phyloP scores from a whole-genome alignment of 306 rosid genomes.

The Vicia villosa region DNA sequence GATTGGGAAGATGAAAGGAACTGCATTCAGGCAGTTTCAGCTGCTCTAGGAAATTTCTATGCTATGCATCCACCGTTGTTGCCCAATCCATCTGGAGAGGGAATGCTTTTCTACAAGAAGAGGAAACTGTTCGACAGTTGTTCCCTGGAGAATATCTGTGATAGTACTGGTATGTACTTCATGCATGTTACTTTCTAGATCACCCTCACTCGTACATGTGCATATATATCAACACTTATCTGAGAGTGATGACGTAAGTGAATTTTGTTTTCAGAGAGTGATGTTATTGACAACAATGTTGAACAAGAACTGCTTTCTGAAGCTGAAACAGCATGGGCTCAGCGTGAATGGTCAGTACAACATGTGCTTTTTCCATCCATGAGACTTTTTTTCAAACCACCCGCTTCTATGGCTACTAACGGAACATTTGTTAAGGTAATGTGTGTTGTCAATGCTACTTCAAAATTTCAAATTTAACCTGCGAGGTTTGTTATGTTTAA shows the following conservation, averaged over 20 bases:
- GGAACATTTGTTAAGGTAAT: constrained; percentile 85
- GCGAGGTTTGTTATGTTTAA: not conserved
- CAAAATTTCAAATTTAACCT: constrained; percentile 13
- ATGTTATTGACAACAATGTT: constrained; percentile 44
- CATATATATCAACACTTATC: constrained; percentile 6
- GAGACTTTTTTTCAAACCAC: constrained; percentile 90
- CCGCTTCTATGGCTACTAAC: constrained; percentile 70
- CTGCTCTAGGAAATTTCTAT: constrained; percentile 86
- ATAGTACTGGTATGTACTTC: constrained; percentile 49
- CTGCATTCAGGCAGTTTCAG: constrained; percentile 77
- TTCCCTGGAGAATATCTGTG: constrained; percentile 39
- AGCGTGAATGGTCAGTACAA: constrained; percentile 92
- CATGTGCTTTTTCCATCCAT: constrained; percentile 86
- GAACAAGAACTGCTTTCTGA: constrained; percentile 75
- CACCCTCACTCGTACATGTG: not conserved
- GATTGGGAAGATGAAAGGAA: constrained; percentile 86
- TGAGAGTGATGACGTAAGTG: constrained; percentile 12
- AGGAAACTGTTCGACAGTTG: constrained; percentile 45
- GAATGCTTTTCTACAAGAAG: constrained; percentile 65
- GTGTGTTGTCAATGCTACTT: constrained; percentile 3
- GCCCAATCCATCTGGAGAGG: constrained; percentile 86
- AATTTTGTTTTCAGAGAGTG: constrained; percentile 54
- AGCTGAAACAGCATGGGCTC: constrained; percentile 91
- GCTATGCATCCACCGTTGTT: constrained; percentile 92
- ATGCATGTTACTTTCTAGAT: constrained; percentile 29